Percentiles rank a stretch among this genome's conserved stretches.
phyloP scores from a whole-genome alignment of 768 basidiomycete genomes.

The Tubosaeta sp. region DNA sequence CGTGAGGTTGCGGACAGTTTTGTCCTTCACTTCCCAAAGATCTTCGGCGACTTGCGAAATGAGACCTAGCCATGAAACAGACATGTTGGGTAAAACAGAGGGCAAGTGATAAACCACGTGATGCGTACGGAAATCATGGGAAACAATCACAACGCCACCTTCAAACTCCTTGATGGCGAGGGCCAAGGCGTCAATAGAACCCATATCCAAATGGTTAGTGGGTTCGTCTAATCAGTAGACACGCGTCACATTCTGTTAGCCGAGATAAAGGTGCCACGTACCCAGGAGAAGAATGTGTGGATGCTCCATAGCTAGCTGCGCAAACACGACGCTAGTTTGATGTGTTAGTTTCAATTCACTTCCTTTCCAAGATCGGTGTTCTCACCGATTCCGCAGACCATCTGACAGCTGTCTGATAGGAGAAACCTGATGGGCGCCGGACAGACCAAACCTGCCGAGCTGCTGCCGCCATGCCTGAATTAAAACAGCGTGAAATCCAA shows the following conservation, averaged over 20 bases:
- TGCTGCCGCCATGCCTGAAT: constrained; percentile 87
- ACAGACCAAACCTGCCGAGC: constrained; percentile 92
- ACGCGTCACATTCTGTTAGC: constrained; percentile 5
- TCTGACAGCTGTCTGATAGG: constrained; percentile 95
- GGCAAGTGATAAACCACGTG: constrained; percentile 1
- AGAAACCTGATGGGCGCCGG: constrained; percentile 88
- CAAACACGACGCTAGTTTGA: constrained; percentile 78
- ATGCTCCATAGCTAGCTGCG: constrained; percentile 95
- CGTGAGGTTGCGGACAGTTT: constrained; percentile 88
- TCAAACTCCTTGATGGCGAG: constrained; percentile 94
- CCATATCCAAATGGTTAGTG: constrained; percentile 98
- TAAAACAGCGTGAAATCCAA: constrained; percentile 9
- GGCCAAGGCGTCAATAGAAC: constrained; percentile 94
- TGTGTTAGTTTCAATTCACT: constrained; percentile 11
- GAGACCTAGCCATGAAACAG: constrained; percentile 50
- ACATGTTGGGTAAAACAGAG: constrained; percentile 9
- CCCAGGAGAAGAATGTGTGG: constrained; percentile 90
- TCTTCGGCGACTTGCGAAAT: constrained; percentile 98
- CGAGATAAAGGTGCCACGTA: constrained; percentile 31
- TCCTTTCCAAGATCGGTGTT: constrained; percentile 6
- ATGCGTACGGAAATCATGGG: constrained; percentile 94
- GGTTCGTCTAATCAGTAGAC: constrained; percentile 64
- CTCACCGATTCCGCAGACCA: constrained; percentile 89
- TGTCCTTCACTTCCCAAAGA: constrained; percentile 97
- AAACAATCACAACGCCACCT: constrained; percentile 98